phyloP scores from a whole-genome alignment of 2,329 filamentous ascomycete species.

The Fusarium sp. region DNA sequence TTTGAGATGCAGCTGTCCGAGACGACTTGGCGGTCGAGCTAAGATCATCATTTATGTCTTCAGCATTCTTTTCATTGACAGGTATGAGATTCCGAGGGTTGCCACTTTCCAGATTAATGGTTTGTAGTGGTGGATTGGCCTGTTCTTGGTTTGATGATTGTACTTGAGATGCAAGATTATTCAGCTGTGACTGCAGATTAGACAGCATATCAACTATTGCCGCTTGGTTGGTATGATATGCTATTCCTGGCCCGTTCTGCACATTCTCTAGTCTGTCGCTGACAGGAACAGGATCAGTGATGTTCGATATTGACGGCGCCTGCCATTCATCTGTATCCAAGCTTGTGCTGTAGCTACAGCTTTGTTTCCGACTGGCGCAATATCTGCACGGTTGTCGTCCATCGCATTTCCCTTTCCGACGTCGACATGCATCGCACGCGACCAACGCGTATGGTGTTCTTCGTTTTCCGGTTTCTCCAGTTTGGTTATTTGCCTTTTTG shows the following conservation, averaged over 20 bases:
- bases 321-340: constrained; percentile 16
- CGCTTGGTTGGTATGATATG: constrained; percentile 12
- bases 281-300: neutral
- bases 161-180: constrained; percentile 27
- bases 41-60: neutral
- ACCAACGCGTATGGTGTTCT: constrained; percentile 25
- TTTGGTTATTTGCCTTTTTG: constrained; percentile 10
- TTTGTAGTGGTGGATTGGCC: no score
- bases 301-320: neutral
- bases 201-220: constrained; percentile 30
- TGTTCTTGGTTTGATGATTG: constrained; percentile 7
- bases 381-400: constrained; percentile 21
- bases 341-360: constrained; percentile 14
- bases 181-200: constrained; percentile 22
- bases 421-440: constrained; percentile 27
- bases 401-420: constrained; percentile 30
- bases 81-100: neutral
- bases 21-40: constrained; percentile 4
- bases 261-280: neutral
- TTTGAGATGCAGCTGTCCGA: constrained; percentile 12
- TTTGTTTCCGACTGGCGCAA: constrained; percentile 11
- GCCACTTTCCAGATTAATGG: no score
- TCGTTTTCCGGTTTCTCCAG: constrained; percentile 7
- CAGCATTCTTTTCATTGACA: neutral
- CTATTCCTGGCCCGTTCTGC: neutral